Percentiles rank a stretch among this genome's conserved stretches.
Evolutionary conservation across 2,329 filamentous ascomycete species (phyloP).

Genomic region (Aspergillus eucalypticola): DNA sequence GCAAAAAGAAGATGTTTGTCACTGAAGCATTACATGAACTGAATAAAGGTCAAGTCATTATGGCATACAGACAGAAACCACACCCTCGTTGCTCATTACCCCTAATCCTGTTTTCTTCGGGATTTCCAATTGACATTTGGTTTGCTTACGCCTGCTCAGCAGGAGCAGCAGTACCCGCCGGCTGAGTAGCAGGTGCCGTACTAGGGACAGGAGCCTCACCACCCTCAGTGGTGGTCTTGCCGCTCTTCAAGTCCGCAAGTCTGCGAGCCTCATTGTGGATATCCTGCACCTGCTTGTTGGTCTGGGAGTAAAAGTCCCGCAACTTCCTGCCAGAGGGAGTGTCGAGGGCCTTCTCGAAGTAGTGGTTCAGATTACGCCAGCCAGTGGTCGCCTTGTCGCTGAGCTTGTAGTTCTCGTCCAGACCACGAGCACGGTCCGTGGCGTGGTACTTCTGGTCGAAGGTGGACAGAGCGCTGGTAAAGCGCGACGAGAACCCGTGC

Average conservation of each 20-base stretch:
- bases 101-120: neutral
- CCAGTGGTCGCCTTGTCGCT: conserved; percentile 68
- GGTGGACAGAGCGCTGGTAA: conserved; percentile 71
- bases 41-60: neutral
- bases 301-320: conserved; percentile 80
- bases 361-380: conserved; percentile 72
- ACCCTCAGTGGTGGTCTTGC: conserved; percentile 46
- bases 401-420: conserved; percentile 84
- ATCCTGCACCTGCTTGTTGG: conserved; percentile 86
- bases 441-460: conserved; percentile 88
- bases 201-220: conserved; percentile 29
- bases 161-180: conserved; percentile 26
- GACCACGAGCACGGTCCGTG: conserved; percentile 77
- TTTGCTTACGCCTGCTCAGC: conserved; percentile 30
- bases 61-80: neutral
- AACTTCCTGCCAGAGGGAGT: conserved; percentile 88
- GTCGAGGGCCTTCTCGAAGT: conserved; percentile 90
- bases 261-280: conserved; percentile 89
- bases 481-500: conserved; percentile 80
- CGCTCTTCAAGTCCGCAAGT: conserved; percentile 80
- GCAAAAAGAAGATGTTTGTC: conserved; percentile 10
- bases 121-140: too few species aligned
- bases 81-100: neutral
- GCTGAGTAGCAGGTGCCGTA: conserved; percentile 24
- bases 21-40: conserved; percentile 15